Evolutionary conservation across 2,329 filamentous ascomycete species (phyloP).

Genomic region (Akanthomyces uredinophilus): DNA sequence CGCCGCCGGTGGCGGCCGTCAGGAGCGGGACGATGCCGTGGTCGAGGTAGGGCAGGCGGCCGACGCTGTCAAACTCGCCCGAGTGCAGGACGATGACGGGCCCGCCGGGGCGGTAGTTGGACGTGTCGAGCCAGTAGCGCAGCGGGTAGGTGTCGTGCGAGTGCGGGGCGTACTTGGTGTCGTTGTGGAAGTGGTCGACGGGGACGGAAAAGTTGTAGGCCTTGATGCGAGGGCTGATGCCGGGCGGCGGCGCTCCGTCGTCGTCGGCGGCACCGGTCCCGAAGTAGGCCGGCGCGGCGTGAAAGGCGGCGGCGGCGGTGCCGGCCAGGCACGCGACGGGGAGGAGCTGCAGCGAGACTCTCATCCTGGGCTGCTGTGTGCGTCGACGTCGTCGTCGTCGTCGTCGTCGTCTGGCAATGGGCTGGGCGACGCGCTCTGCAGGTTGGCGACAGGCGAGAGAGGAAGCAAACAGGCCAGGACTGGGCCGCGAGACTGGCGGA

Average conservation of each 20-base stretch:
- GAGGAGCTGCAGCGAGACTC: background rate
- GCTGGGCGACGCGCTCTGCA: background rate
- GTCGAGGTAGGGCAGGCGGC: constrained; percentile 63
- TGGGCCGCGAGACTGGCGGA: background rate
- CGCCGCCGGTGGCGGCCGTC: constrained; percentile 62
- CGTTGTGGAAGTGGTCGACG: constrained; percentile 81
- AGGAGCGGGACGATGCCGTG: constrained; percentile 73
- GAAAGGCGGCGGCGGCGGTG: constrained; percentile 2
- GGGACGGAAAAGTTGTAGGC: constrained; percentile 38
- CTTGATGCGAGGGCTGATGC: constrained; percentile 11
- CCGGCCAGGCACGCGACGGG: background rate
- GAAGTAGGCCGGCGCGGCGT: background rate
- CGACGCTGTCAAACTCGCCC: constrained; percentile 63
- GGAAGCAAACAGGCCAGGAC: background rate
- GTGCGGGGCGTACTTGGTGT: constrained; percentile 72
- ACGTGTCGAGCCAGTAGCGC: constrained; percentile 79
- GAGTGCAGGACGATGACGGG: constrained; percentile 73
- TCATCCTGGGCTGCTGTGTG: background rate
- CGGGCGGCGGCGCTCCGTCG: background rate
- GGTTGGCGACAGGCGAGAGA: background rate
- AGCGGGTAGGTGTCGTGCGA: constrained; percentile 61
- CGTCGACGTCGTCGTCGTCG: background rate
- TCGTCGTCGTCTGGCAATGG: background rate
- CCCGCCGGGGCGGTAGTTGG: constrained; percentile 69
- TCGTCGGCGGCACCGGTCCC: background rate